Evolutionary conservation across 352 stramenopile genomes (phyloP), one percentile per base, ranked within the genome.

Genomic region (Phytophthora ramorum): DNA sequence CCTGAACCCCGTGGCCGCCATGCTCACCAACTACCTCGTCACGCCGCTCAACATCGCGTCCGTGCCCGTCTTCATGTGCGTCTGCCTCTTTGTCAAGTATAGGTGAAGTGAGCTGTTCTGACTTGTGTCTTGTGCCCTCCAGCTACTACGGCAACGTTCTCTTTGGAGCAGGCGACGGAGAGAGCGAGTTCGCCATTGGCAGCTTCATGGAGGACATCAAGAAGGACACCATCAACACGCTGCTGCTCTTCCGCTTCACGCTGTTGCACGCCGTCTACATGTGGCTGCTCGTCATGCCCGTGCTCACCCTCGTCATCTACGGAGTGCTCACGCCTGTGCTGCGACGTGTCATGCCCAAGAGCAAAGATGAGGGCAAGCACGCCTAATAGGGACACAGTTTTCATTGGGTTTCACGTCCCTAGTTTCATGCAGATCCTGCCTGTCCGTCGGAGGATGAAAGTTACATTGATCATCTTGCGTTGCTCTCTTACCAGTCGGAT

Each of bases 21-120:
- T 95, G 86, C 81, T 93, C 56, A 92, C 83, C 2, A 93, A 95
- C 63, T 93, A 93, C 67, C 74, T 93, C 28, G 78, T 78, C 48
- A 93, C 86, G 45, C 86, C 86, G 5, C 73, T 95, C 38, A 95
- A 95, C 62, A 84, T 95, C 55, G 83, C 83, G 46, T 83, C 76
- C 0, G 71, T 95, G 16, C 86, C 86, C 13, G 48, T 92, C 22
- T 95, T 93, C 71, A 92, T 95, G 86, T 95, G 58, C 30, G 81
- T 76, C n/a, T 51, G 17, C n/a, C n/a, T n/a, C n/a, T n/a, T n/a
- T n/a, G n/a, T n/a, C n/a, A n/a, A n/a, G n/a, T n/a, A n/a, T n/a
- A n/a, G n/a, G n/a, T n/a, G n/a, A n/a, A n/a, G n/a, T n/a, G n/a
- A n/a, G n/a, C n/a, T n/a, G 26, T n/a, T 7, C 34, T 26, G 34